Percentiles rank a stretch among this genome's conserved stretches.
phyloP scores from a whole-genome alignment of 225 moss, liverwort and hornwort species.

The Anthoceros angustus region DNA sequence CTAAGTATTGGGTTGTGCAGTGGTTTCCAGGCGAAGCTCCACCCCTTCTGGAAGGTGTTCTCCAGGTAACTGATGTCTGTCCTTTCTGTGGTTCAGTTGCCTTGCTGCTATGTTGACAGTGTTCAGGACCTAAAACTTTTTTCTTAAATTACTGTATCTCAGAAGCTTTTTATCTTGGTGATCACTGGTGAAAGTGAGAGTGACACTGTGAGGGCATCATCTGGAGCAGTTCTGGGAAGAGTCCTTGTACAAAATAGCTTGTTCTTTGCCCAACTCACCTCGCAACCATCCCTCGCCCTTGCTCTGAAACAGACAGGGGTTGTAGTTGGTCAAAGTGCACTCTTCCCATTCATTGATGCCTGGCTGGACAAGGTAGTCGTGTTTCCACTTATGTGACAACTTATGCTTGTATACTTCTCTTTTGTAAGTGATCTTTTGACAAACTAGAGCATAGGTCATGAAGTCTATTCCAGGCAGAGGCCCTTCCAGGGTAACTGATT shows the following conservation, averaged over 20 bases:
- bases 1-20: constrained; percentile 25
- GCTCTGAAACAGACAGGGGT: constrained; percentile 91
- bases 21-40: constrained; percentile 91
- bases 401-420: background rate
- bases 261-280: constrained; percentile 89
- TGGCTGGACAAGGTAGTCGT: constrained; percentile 96
- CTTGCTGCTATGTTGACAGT: background rate
- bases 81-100: background rate
- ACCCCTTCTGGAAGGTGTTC: constrained; percentile 64
- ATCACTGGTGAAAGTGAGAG: constrained; percentile 80
- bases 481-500: background rate
- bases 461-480: background rate
- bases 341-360: constrained; percentile 98
- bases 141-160: background rate
- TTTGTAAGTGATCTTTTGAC: background rate
- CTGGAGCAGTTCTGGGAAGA: constrained; percentile 90
- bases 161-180: constrained; percentile 87
- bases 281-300: constrained; percentile 79
- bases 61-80: constrained; percentile 37
- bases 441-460: background rate
- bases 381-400: too few relatives aligned
- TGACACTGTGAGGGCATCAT: constrained; percentile 86
- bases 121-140: background rate
- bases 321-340: constrained; percentile 78
- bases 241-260: constrained; percentile 90